Conservation (phyloP, 2,329 filamentous ascomycete genomes). For the Paraconiothyrium sp. region DNA sequence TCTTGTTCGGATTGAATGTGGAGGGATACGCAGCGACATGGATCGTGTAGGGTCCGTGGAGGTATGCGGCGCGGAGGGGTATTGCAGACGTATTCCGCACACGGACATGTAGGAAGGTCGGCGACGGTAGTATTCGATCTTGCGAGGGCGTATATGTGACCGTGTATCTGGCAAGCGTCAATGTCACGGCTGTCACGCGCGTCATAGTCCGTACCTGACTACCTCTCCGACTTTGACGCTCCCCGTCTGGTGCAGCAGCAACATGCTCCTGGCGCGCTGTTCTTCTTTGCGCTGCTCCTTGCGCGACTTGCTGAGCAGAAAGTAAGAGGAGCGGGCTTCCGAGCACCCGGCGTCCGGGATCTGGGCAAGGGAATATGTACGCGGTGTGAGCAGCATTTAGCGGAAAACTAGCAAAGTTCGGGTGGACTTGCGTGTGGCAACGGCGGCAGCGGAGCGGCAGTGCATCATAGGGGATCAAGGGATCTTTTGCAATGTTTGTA, state of each 20-base stretch:
- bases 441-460: conserved; percentile 19
- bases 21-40: conserved; percentile 87
- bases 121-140: conserved; percentile 90
- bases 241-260: conserved; percentile 89
- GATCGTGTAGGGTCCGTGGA: conserved; percentile 94
- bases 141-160: conserved; percentile 89
- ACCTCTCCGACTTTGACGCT: conserved; percentile 95
- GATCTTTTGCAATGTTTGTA: not conserved
- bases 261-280: conserved; percentile 66
- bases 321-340: conserved; percentile 43
- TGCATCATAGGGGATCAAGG: conserved; percentile 16
- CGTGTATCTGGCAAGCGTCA: conserved; percentile 66
- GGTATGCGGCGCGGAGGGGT: conserved; percentile 90
- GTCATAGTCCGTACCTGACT: conserved; percentile 70
- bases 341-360: conserved; percentile 44
- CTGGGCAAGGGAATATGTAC: conserved; percentile 51
- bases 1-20: conserved; percentile 82
- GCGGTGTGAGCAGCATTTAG: conserved; percentile 54
- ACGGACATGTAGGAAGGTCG: conserved; percentile 80
- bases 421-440: conserved; percentile 21
- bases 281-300: conserved; percentile 45
- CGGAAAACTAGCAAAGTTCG: conserved; percentile 37
- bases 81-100: conserved; percentile 93
- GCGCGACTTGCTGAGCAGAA: conserved; percentile 44
- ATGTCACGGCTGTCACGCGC: conserved; percentile 23